phyloP scores from a whole-genome alignment of 1,284 basidiomycete species.

The Ceratobasidium sp. region DNA sequence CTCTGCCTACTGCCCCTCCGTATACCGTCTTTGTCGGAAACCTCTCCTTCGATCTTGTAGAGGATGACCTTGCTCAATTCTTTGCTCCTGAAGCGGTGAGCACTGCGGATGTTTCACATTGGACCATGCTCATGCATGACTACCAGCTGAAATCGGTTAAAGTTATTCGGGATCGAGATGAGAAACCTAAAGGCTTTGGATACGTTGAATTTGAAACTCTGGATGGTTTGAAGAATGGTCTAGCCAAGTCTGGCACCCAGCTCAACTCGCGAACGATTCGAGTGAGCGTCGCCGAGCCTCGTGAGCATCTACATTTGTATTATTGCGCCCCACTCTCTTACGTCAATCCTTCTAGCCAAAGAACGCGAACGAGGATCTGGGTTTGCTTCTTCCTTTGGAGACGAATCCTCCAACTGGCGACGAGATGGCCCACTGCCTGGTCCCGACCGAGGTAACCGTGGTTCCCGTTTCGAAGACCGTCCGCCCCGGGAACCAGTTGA shows the following conservation, averaged over 20 bases:
- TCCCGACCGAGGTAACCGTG: slow-evolving; percentile 47
- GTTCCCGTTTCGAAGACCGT: slow-evolving; percentile 56
- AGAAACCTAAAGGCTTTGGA: slow-evolving; percentile 96
- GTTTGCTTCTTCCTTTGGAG: slow-evolving; percentile 59
- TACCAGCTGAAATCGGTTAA: slow-evolving; percentile 81
- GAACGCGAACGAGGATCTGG: slow-evolving; percentile 55
- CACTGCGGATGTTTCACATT: slow-evolving; percentile 39
- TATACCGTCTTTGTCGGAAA: slow-evolving; percentile 98
- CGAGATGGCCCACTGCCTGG: slow-evolving; percentile 85
- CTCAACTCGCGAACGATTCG: slow-evolving; percentile 83
- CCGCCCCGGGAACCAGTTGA: slow-evolving; percentile 53
- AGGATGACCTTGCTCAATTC: slow-evolving; percentile 82
- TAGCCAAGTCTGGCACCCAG: slow-evolving; percentile 63
- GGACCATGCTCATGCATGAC: background rate
- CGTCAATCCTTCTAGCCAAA: slow-evolving; percentile 62
- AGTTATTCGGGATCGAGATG: slow-evolving; percentile 89
- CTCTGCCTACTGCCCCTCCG: slow-evolving; percentile 92
- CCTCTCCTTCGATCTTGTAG: slow-evolving; percentile 90
- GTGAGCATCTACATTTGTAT: slow-evolving; percentile 58
- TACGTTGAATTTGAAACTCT: slow-evolving; percentile 92
- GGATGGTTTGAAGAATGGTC: slow-evolving; percentile 83
- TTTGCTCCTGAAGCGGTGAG: slow-evolving; percentile 71
- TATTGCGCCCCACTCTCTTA: slow-evolving; percentile 8
- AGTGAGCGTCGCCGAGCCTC: slow-evolving; percentile 94
- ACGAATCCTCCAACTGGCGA: slow-evolving; percentile 84